phyloP scores from a whole-genome alignment of 176 grass and related monocot species.

The Oryza rufipogon region DNA sequence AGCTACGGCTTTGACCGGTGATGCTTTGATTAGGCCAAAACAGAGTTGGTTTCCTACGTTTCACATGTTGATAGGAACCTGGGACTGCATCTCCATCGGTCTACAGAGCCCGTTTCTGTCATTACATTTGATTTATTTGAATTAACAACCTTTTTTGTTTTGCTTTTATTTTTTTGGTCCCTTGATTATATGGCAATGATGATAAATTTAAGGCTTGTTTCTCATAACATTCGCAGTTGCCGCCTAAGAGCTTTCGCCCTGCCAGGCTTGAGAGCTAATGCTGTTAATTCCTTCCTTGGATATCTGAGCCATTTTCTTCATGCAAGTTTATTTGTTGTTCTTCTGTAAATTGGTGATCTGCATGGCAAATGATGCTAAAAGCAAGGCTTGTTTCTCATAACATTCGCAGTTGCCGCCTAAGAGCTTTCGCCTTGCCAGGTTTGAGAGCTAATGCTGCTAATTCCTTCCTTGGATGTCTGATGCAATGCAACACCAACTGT shows the following conservation, averaged over 20 bases:
- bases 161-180: background rate
- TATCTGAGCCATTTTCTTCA: constrained; percentile 38
- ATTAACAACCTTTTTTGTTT: background rate
- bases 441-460: constrained; percentile 65
- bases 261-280: constrained; percentile 62
- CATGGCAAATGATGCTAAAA: constrained; percentile 34
- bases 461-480: constrained; percentile 78
- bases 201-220: constrained; percentile 59
- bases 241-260: constrained; percentile 53
- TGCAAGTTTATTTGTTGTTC: background rate
- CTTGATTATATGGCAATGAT: constrained; percentile 15
- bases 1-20: constrained; percentile 62
- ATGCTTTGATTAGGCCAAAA: constrained; percentile 79
- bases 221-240: constrained; percentile 65
- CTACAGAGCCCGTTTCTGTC: constrained; percentile 80
- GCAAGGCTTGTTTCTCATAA: constrained; percentile 68
- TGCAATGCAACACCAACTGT: background rate
- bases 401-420: constrained; percentile 69
- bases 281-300: constrained; percentile 59
- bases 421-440: constrained; percentile 61
- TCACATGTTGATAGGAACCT: constrained; percentile 95
- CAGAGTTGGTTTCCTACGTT: constrained; percentile 30
- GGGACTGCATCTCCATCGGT: constrained; percentile 49
- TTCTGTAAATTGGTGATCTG: background rate
- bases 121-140: constrained; percentile 42